These are phyloP conservation scores for Vaccinium myrtillus DNA, from an alignment of 148 eudicot species.

Conservation along the genomic window DNA sequence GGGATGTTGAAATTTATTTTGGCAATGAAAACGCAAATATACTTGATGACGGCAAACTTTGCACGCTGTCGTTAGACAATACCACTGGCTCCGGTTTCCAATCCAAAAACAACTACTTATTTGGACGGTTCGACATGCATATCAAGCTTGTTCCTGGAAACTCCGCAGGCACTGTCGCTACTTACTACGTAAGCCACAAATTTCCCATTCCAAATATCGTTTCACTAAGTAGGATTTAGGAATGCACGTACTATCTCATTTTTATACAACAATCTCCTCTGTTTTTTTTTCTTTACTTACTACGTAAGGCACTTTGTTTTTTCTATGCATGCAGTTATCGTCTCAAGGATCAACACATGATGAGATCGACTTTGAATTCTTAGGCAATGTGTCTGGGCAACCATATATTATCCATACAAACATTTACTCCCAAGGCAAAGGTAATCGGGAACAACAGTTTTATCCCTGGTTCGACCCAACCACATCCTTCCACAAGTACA, in stretches of 20 bases:
- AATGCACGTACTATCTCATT: no score
- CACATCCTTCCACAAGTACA: conserved; percentile 13
- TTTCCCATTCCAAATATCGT: background rate
- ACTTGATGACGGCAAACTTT: conserved; percentile 14
- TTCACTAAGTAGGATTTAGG: no score
- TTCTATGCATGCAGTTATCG: conserved; percentile 7
- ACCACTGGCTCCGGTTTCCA: conserved; percentile 31
- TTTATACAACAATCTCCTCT: background rate
- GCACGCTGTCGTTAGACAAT: conserved; percentile 26
- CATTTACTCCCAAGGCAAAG: conserved; percentile 15
- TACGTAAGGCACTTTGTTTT: no score
- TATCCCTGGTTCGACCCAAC: conserved; percentile 25
- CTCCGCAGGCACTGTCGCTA: conserved; percentile 38
- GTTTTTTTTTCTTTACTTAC: no score
- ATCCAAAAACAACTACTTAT: conserved; percentile 29
- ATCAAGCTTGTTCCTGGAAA: conserved; percentile 36
- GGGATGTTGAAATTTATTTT: conserved; percentile 21
- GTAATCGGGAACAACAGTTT: conserved; percentile 22
- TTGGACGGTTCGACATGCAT: conserved; percentile 33
- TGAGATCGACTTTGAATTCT: conserved; percentile 27
- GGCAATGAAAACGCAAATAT: conserved; percentile 23
- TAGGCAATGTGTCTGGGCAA: conserved; percentile 17
- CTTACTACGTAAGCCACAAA: conserved; percentile 28
- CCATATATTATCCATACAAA: conserved; percentile 26
- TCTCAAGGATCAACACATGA: conserved; percentile 22